Conservation (phyloP, 2,329 filamentous ascomycete genomes). For the Pseudogymnoascus sp. region DNA sequence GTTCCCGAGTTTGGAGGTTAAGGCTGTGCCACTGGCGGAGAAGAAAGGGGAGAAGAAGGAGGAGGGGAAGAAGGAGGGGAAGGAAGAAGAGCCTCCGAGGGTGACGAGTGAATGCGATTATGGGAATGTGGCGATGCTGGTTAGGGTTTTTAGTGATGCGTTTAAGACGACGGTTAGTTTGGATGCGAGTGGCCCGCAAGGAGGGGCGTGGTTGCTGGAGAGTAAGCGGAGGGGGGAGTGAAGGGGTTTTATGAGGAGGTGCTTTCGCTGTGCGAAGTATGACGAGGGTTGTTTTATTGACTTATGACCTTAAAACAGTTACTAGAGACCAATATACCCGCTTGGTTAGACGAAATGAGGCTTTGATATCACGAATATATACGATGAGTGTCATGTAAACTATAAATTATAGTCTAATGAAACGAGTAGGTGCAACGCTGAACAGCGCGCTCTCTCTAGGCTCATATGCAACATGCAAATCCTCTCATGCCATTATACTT, state of each 20-base stretch:
- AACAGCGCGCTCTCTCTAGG: background rate
- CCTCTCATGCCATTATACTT: background rate
- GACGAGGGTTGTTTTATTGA: background rate
- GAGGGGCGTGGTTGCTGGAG: constrained; percentile 59
- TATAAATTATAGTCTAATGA: background rate
- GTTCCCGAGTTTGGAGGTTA: constrained; percentile 71
- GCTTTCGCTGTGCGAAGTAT: background rate
- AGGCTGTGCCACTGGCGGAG: constrained; percentile 41
- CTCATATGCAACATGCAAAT: background rate
- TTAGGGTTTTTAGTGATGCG: constrained; percentile 66
- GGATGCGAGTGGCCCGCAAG: constrained; percentile 57
- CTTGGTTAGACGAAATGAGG: background rate
- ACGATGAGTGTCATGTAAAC: background rate
- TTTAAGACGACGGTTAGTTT: constrained; percentile 65
- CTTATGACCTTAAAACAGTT: background rate
- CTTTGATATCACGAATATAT: background rate
- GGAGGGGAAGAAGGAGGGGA: constrained; percentile 13
- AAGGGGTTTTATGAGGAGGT: background rate
- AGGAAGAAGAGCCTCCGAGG: constrained; percentile 21
- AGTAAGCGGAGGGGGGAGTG: constrained; percentile 36
- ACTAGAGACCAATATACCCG: background rate
- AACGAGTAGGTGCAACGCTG: background rate
- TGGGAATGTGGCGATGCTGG: constrained; percentile 66
- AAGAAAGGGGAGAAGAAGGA: constrained; percentile 14
- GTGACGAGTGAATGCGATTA: constrained; percentile 71